Conservation (phyloP, 805 yeast species). For the Tanozyma kutaoensis region DNA sequence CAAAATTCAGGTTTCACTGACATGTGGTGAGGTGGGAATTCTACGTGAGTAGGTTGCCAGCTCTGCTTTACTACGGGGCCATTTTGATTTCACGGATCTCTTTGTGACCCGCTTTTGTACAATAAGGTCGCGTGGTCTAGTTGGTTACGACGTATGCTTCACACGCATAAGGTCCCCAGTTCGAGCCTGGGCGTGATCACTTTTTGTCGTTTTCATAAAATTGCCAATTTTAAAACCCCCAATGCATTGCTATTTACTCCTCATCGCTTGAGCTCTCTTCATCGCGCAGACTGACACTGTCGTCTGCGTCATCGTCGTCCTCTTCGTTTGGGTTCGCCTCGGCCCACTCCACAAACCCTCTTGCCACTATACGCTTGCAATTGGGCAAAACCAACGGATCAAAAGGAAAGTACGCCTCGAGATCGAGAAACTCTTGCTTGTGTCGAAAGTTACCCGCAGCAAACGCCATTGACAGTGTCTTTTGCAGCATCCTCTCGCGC, state of each 20-base stretch:
- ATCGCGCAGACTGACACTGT: slow-evolving; percentile 14
- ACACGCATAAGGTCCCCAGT: slow-evolving; percentile 20
- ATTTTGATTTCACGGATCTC: no score
- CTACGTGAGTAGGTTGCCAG: no score
- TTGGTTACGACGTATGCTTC: slow-evolving; percentile 17
- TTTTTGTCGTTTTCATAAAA: no score
- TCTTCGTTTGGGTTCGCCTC: slow-evolving; percentile 36
- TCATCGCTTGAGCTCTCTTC: no score
- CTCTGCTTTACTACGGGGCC: no score
- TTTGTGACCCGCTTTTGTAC: background rate
- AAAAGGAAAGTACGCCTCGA: slow-evolving; percentile 93
- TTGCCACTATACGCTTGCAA: slow-evolving; percentile 39
- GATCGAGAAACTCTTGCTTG: slow-evolving; percentile 73
- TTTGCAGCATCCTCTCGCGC: slow-evolving; percentile 44
- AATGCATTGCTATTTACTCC: no score
- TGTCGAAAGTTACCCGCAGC: slow-evolving; percentile 32
- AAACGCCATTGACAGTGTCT: slow-evolving; percentile 20
- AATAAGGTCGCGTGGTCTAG: slow-evolving; percentile 17
- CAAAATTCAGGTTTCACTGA: no score
- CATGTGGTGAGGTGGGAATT: no score
- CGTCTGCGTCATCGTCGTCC: slow-evolving; percentile 43
- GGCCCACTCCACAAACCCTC: slow-evolving; percentile 60
- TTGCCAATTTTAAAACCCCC: no score
- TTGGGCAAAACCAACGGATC: slow-evolving; percentile 74
- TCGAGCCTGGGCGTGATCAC: slow-evolving; percentile 19